Conservation (phyloP, 1,139 yeast genomes). For the Wickerhamomyces sp. region DNA sequence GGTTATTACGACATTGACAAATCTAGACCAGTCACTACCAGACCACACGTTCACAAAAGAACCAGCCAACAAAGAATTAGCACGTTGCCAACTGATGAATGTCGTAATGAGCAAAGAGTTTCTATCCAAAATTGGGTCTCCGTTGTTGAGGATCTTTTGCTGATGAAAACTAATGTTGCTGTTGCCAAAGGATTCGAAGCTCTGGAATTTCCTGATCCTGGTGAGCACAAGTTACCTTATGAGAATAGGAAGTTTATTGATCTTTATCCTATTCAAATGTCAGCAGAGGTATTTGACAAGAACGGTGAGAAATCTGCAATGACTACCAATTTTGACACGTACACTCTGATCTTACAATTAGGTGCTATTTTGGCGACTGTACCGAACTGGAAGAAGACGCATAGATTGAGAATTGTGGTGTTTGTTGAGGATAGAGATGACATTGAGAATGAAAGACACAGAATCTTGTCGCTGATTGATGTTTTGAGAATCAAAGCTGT, state of each 20-base stretch:
- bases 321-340: slow-evolving; percentile 91
- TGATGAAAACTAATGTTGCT: slow-evolving; percentile 91
- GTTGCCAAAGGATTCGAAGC: slow-evolving; percentile 81
- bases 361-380: slow-evolving; percentile 92
- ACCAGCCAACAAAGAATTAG: slow-evolving; percentile 20
- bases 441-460: slow-evolving; percentile 57
- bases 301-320: slow-evolving; percentile 62
- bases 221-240: slow-evolving; percentile 14
- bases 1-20: slow-evolving; percentile 71
- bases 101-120: slow-evolving; percentile 66
- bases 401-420: slow-evolving; percentile 71
- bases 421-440: slow-evolving; percentile 79
- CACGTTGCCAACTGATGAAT: slow-evolving; percentile 73
- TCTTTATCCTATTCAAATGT: slow-evolving; percentile 94
- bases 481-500: slow-evolving; percentile 79
- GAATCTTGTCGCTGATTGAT: slow-evolving; percentile 61
- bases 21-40: slow-evolving; percentile 16
- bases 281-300: slow-evolving; percentile 64
- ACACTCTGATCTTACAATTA: slow-evolving; percentile 82
- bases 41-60: slow-evolving; percentile 13
- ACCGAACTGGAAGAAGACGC: slow-evolving; percentile 83
- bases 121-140: slow-evolving; percentile 85
- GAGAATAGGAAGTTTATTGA: slow-evolving; percentile 59
- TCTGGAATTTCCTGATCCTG: slow-evolving; percentile 48
- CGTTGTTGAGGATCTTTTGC: slow-evolving; percentile 81